Base-by-base conservation (phyloP, 2,329 filamentous ascomycete species). In the Colletotrichum musae region DNA sequence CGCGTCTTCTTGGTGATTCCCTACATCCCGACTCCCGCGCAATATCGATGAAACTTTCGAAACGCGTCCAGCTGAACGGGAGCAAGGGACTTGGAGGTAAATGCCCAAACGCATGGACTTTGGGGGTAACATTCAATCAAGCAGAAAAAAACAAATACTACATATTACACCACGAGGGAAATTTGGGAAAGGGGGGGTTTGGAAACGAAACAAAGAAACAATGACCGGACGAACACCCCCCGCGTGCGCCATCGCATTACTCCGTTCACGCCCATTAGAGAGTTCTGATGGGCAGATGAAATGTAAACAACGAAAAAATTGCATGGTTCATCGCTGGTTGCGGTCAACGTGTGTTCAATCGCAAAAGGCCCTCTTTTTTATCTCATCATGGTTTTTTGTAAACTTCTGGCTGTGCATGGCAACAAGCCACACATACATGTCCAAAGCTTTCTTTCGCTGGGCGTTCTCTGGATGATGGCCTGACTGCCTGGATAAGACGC, bases 31-130 rank as follows among this genome's bases (percentile, higher is more conserved):
- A 26, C 45, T 41, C 47, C 47, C 58, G 45, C 58, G 48, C 58
- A 60, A 60, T 43, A 39, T 60, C 48, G 21, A 16, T 54, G 59
- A 62, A 54, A 62, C 59, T 4, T 36, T 62, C 50, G 59, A 62
- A 62, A 62, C 51, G 59, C 59, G 36, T 45, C 32, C 15, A 28
- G 58, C 18, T 36, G 32, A 36, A 45, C 43, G 36, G 58, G 41
- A 43, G 52, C 26, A 50, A 26, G 32, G 32, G 1, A 18, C 18
- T 18, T 18, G 18, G 18, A 18, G 18, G 18, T 18, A 18, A 18
- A 18, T 18, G 18, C 18, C 18, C 18, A 18, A 18, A 18, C 50
- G 59, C 50, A 62, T 54, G 48, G 47, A 54, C 45, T 45, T 24
- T 24, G 21, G 43, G 16, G 15, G 15, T 39, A 18, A 32, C 18